These are phyloP conservation scores for Mycena amicta DNA, from an alignment of 768 basidiomycete genomes.

Conservation along the genomic window DNA sequence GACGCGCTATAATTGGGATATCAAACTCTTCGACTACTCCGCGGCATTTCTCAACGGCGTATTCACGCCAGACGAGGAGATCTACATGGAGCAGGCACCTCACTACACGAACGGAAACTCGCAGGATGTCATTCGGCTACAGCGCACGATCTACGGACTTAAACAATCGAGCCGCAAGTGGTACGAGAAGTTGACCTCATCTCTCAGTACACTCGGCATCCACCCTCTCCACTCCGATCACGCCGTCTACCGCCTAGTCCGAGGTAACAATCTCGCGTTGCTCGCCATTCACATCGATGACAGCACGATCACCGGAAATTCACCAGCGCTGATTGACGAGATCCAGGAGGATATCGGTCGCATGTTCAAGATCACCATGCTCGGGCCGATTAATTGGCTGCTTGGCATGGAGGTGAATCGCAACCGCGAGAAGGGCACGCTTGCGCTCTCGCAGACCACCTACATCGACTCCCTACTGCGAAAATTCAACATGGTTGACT, in stretches of 20 bases:
- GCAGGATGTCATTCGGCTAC: constrained; percentile 5
- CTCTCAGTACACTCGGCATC: constrained; percentile 18
- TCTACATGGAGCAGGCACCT: constrained; percentile 29
- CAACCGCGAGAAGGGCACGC: constrained; percentile 14
- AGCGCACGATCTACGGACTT: constrained; percentile 37
- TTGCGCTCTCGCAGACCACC: constrained; percentile 31
- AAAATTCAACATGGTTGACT: constrained; percentile 18
- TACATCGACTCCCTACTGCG: constrained; percentile 32
- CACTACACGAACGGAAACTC: constrained; percentile 14
- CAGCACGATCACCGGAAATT: constrained; percentile 29
- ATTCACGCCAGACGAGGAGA: constrained; percentile 16
- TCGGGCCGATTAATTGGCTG: constrained; percentile 31
- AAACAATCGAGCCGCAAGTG: constrained; percentile 36
- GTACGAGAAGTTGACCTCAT: constrained; percentile 26
- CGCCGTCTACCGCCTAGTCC: constrained; percentile 15
- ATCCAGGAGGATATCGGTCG: constrained; percentile 26
- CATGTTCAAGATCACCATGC: constrained; percentile 33
- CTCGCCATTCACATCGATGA: constrained; percentile 38
- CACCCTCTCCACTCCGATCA: constrained; percentile 12
- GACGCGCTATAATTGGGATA: constrained; percentile 18
- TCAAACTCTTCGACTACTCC: constrained; percentile 19
- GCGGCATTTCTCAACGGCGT: constrained; percentile 21
- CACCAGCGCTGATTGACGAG: constrained; percentile 14
- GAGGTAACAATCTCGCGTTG: constrained; percentile 9
- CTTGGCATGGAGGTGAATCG: constrained; percentile 35